A percentile compares a stretch with the other conserved stretches of the same genome.
Evolutionary conservation across 1,284 basidiomycete genomes (phyloP).

Genomic region (Coniophora puteana): DNA sequence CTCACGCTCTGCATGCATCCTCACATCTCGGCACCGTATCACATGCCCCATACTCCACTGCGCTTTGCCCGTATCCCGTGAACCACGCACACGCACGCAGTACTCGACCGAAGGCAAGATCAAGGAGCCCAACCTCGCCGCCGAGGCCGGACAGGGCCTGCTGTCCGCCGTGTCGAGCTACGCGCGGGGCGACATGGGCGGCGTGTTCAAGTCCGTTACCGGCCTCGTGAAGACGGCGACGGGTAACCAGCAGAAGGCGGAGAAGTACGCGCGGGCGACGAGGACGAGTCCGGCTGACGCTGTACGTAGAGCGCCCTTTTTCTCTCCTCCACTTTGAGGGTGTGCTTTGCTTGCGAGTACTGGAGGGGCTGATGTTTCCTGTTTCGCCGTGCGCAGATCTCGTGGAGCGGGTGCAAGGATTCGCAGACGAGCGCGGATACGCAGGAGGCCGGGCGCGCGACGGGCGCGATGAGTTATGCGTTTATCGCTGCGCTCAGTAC

Average conservation of each 20-base stretch:
- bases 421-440: constrained; percentile 92
- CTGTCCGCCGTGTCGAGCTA: constrained; percentile 69
- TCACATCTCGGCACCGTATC: too few relatives aligned
- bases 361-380: too few relatives aligned
- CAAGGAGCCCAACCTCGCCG: constrained; percentile 85
- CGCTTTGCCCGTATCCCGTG: background rate
- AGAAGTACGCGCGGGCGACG: constrained; percentile 60
- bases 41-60: background rate
- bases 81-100: too few relatives aligned
- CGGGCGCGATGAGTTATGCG: constrained; percentile 85
- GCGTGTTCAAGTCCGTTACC: constrained; percentile 52
- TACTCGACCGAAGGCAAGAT: constrained; percentile 93
- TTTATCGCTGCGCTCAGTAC: constrained; percentile 65
- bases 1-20: background rate
- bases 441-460: constrained; percentile 74
- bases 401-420: constrained; percentile 91
- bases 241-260: constrained; percentile 50
- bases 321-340: constrained; percentile 11
- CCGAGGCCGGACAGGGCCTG: constrained; percentile 75
- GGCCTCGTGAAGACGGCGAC: constrained; percentile 39
- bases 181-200: constrained; percentile 73
- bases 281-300: constrained; percentile 78
- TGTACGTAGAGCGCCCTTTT: constrained; percentile 24
- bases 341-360: background rate
- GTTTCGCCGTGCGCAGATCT: constrained; percentile 44